Percentiles rank a stretch among this genome's conserved stretches.
phyloP scores from a whole-genome alignment of 129 eudicot genomes.

The Flaveria trinervia region DNA sequence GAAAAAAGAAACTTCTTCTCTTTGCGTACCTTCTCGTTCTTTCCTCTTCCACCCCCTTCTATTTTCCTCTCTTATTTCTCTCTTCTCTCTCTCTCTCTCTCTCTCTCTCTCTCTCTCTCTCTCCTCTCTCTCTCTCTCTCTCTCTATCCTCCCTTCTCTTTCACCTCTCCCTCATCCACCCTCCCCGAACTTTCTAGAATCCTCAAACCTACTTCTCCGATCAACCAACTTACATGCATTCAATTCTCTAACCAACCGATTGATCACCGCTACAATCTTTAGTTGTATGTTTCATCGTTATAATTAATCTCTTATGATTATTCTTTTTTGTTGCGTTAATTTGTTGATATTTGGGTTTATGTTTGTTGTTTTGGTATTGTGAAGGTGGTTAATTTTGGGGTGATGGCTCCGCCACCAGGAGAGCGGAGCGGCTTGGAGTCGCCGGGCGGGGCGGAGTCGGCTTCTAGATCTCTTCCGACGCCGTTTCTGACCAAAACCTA shows the following conservation, averaged over 20 bases:
- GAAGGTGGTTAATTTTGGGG: neutral
- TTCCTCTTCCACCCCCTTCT: conserved; percentile 31
- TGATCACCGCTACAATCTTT: neutral
- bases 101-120: neutral
- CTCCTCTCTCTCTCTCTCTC: neutral
- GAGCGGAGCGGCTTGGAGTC: conserved; percentile 52
- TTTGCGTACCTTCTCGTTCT: conserved; percentile 45
- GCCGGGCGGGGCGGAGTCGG: conserved; percentile 53
- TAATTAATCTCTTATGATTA: neutral
- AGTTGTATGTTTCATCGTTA: neutral
- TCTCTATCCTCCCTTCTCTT: neutral
- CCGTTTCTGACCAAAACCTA: conserved; percentile 91
- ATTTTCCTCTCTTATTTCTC: too few relatives aligned
- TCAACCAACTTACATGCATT: conserved; percentile 12
- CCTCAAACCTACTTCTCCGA: conserved; percentile 29
- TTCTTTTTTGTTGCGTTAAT: neutral
- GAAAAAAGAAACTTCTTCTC: conserved; percentile 41
- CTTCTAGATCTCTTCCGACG: conserved; percentile 75
- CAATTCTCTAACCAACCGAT: neutral
- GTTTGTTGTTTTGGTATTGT: conserved; percentile 14
- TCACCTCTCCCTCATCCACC: neutral
- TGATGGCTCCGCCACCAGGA: conserved; percentile 59
- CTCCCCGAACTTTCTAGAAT: conserved; percentile 68
- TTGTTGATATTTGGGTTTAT: conserved; percentile 8
- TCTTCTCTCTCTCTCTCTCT: neutral